Evolutionary conservation across 2,329 filamentous ascomycete species (phyloP).

Genomic region (Alternaria ventricosa): DNA sequence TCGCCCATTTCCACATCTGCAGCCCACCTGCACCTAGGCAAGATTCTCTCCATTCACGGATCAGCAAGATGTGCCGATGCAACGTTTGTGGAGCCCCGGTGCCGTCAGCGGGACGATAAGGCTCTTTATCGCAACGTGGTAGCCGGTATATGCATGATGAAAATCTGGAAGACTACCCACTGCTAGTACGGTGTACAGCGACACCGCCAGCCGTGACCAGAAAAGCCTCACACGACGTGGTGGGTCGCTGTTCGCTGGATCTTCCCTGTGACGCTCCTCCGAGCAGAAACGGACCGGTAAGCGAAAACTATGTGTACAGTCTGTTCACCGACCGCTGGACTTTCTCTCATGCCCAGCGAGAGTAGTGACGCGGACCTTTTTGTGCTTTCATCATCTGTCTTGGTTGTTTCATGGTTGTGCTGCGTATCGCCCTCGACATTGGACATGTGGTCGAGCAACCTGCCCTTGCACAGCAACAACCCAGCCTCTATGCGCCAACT

Average conservation of each 20-base stretch:
- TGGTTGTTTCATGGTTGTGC: not conserved
- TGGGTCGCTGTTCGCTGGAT: slow-evolving; percentile 24
- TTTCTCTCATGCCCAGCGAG: not conserved
- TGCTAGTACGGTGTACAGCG: slow-evolving; percentile 14
- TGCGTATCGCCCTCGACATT: not conserved
- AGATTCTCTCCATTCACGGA: slow-evolving; percentile 24
- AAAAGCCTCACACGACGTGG: slow-evolving; percentile 26
- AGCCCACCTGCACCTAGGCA: slow-evolving; percentile 22
- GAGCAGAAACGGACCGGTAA: not conserved
- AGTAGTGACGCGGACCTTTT: not conserved
- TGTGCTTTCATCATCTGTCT: not conserved
- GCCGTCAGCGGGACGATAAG: slow-evolving; percentile 30
- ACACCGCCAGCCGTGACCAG: slow-evolving; percentile 11
- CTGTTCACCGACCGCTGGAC: not conserved
- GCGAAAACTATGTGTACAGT: not conserved
- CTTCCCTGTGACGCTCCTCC: not conserved
- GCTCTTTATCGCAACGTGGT: slow-evolving; percentile 30
- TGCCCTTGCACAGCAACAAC: not conserved
- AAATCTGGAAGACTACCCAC: slow-evolving; percentile 23
- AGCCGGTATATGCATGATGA: slow-evolving; percentile 24
- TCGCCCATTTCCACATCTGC: slow-evolving; percentile 14
- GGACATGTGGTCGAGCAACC: not conserved
- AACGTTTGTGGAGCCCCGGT: slow-evolving; percentile 29
- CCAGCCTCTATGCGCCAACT: not conserved
- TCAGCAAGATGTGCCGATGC: slow-evolving; percentile 22